Percentiles rank a stretch among this genome's conserved stretches.
phyloP scores from a whole-genome alignment of 352 stramenopile species.

The Stephanocyclus meneghinianus region DNA sequence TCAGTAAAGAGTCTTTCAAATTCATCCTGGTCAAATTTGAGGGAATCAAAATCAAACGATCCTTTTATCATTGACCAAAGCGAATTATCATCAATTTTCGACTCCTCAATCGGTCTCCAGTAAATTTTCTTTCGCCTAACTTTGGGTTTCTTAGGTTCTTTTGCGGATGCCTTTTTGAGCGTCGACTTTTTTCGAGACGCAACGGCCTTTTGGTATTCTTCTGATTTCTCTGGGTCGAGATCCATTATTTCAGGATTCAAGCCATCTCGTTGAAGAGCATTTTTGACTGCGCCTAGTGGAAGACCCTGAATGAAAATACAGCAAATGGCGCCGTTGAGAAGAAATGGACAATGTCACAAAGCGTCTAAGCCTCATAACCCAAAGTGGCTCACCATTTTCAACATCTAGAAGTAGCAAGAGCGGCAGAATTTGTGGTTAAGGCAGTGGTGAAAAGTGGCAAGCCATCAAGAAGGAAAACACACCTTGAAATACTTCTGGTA shows the following conservation, averaged over 20 bases:
- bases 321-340: background rate
- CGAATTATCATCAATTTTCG: slow-evolving; percentile 84
- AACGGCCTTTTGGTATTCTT: slow-evolving; percentile 64
- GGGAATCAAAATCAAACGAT: slow-evolving; percentile 64
- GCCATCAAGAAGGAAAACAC: background rate
- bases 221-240: slow-evolving; percentile 74
- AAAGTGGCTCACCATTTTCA: slow-evolving; percentile 50
- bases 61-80: slow-evolving; percentile 85
- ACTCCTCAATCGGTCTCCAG: slow-evolving; percentile 81
- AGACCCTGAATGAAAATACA: slow-evolving; percentile 44
- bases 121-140: slow-evolving; percentile 82
- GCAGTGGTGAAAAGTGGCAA: background rate
- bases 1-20: slow-evolving; percentile 83
- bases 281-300: slow-evolving; percentile 88
- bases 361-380: background rate
- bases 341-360: slow-evolving; percentile 6
- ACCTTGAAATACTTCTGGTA: slow-evolving; percentile 71
- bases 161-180: slow-evolving; percentile 31
- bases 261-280: slow-evolving; percentile 89
- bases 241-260: slow-evolving; percentile 80
- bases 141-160: slow-evolving; percentile 62
- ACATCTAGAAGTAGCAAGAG: slow-evolving; percentile 64
- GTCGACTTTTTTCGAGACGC: slow-evolving; percentile 42
- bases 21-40: slow-evolving; percentile 81
- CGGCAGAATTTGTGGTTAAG: slow-evolving; percentile 14